Conservation (phyloP, 2,329 filamentous ascomycete genomes). For the Cladosporium sphaerospermum region DNA sequence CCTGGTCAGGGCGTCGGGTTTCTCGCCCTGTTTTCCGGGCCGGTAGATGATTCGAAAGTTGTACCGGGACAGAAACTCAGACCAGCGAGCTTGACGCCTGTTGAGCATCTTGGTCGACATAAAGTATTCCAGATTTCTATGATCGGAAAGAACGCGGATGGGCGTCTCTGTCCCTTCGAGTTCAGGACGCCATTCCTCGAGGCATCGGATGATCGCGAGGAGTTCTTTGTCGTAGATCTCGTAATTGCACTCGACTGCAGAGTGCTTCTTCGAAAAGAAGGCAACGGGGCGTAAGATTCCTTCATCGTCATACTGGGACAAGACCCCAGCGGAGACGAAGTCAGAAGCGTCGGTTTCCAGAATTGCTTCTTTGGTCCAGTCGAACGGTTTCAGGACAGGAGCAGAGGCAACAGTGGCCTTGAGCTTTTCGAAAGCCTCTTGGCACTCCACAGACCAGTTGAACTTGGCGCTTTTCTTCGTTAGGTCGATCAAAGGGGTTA, state of each 20-base stretch:
- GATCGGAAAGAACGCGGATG: slow-evolving; percentile 24
- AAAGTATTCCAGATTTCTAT: slow-evolving; percentile 29
- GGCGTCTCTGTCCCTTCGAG: slow-evolving; percentile 13
- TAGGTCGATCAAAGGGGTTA: neutral
- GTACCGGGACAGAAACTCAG: slow-evolving; percentile 20
- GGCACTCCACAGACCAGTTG: neutral
- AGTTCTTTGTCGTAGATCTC: slow-evolving; percentile 34
- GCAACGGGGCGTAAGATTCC: slow-evolving; percentile 15
- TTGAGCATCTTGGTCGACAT: slow-evolving; percentile 27
- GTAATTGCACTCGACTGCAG: slow-evolving; percentile 25
- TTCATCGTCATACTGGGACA: slow-evolving; percentile 14
- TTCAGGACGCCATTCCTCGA: slow-evolving; percentile 24
- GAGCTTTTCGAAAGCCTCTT: neutral
- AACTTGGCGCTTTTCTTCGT: neutral
- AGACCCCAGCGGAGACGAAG: neutral
- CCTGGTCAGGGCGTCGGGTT: slow-evolving; percentile 16
- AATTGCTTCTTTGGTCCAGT: neutral
- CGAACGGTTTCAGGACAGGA: neutral
- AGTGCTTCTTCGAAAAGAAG: slow-evolving; percentile 20
- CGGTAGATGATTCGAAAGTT: slow-evolving; percentile 26
- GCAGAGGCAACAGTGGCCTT: neutral
- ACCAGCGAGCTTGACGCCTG: slow-evolving; percentile 23
- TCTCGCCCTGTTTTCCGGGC: slow-evolving; percentile 16
- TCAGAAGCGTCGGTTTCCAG: neutral
- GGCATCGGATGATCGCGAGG: slow-evolving; percentile 27